Base-by-base conservation (phyloP, 1,284 basidiomycete genomes). In the Trichosporon coremiiforme region DNA sequence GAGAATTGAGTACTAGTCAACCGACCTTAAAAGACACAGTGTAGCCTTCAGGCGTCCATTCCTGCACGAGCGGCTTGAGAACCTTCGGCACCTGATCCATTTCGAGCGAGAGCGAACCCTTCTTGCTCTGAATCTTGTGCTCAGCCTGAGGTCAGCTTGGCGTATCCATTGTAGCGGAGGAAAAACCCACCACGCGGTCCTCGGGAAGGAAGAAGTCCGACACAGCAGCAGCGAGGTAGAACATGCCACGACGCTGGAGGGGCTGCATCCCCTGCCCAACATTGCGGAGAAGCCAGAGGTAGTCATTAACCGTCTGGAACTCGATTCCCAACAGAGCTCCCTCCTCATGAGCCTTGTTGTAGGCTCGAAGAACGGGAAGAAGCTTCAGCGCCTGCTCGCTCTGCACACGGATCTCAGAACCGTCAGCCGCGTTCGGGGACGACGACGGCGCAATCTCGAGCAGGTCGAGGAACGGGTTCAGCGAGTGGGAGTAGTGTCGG, bases 1-100 rank as follows among this genome's bases (percentile, higher is more conserved):
- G 35, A 25, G 25, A 25, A 3, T 10, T 15, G 4, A 15, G 15
- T 29, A 50, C 25, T 3, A 15, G 1, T 3, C n/a, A 13, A 72
- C 79, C 29, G 69, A 94, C 95, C 88, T 99, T 99, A 88, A 99
- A 99, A 0, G 93, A 95, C 63, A 99, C 94, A 57, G 98, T 90
- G 81, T 90, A 98, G 0, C 93, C 95, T 68, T 93, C 90, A 0
- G 90, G 90, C 0, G 90, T 91, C 97, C 96, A 99, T 80, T 98
- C 91, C 66, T 92, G 89, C 2, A 98, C 95, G 84, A 99, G 87
- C 0, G 93, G 91, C 81, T 93, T 92, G 62, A 99, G 85, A 47
- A 98, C 91, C 84, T 99, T 99, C 8, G 97, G 96, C 0, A 98
- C 95, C 82, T 98, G 95, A 81, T 99, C 96, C 95, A 99, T 98